Percentiles rank a stretch among this genome's conserved stretches.
Evolutionary conservation across 2,329 filamentous ascomycete species (phyloP).

Genomic region (Bipolaris cookei): DNA sequence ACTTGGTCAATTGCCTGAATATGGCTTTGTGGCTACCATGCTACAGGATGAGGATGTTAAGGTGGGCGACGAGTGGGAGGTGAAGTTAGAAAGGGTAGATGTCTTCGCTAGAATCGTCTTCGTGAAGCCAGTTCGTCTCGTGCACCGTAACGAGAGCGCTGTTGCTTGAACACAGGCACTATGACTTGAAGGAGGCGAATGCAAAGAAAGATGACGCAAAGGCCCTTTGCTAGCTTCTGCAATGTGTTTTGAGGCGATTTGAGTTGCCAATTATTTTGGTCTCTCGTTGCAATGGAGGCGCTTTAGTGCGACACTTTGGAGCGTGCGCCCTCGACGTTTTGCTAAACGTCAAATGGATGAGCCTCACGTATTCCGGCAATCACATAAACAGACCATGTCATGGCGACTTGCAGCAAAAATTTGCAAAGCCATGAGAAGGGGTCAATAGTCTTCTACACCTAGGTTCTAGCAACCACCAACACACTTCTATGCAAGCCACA

Average conservation of each 20-base stretch:
- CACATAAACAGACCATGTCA: constrained; percentile 1
- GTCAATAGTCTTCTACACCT: not conserved
- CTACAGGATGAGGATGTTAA: constrained; percentile 22
- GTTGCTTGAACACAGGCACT: not conserved
- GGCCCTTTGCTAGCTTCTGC: not conserved
- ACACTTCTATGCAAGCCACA: constrained; percentile 36
- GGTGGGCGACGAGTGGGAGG: constrained; percentile 57
- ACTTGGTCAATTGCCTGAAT: constrained; percentile 27
- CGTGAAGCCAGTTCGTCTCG: constrained; percentile 49
- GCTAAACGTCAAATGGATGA: constrained; percentile 21
- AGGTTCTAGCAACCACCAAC: constrained; percentile 4
- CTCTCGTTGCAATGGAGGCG: constrained; percentile 20
- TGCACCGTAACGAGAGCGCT: constrained; percentile 31
- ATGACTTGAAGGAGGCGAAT: not conserved
- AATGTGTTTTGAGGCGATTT: not conserved
- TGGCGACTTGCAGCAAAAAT: constrained; percentile 14
- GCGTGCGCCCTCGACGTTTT: not conserved
- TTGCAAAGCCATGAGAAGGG: constrained; percentile 10
- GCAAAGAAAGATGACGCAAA: not conserved
- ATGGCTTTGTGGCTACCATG: constrained; percentile 22
- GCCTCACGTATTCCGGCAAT: constrained; percentile 5
- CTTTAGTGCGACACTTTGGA: constrained; percentile 23
- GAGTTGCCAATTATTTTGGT: constrained; percentile 1
- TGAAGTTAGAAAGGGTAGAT: constrained; percentile 48
- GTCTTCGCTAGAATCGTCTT: constrained; percentile 39